phyloP scores from a whole-genome alignment of 2,329 filamentous ascomycete species.

The Sphaerulina musiva region DNA sequence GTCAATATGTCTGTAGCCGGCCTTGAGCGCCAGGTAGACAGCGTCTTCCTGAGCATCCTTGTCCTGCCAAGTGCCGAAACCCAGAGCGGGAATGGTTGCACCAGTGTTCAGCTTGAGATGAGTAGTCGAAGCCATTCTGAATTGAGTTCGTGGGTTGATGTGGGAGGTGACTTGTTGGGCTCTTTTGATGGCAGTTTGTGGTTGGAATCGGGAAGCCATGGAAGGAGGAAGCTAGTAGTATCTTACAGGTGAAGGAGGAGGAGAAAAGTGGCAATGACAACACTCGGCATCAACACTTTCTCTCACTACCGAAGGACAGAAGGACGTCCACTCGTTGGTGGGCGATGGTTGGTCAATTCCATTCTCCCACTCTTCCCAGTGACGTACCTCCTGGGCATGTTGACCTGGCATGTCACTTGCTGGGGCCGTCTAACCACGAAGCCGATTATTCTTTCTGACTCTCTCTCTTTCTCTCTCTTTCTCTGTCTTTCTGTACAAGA shows the following conservation, averaged over 20 bases:
- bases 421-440: too few relatives aligned
- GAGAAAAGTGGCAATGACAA: background rate
- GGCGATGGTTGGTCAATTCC: too few relatives aligned
- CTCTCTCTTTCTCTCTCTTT: too few relatives aligned
- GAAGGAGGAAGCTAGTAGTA: background rate
- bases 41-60: constrained; percentile 44
- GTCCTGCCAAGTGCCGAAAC: constrained; percentile 52
- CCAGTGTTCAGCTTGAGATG: constrained; percentile 35
- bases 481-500: too few relatives aligned
- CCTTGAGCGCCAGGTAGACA: constrained; percentile 42
- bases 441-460: too few relatives aligned
- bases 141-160: constrained; percentile 14
- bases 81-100: constrained; percentile 32
- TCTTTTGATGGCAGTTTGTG: constrained; percentile 10
- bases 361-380: too few relatives aligned
- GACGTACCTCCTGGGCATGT: too few relatives aligned
- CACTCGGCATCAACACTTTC: too few relatives aligned
- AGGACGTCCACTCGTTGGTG: too few relatives aligned
- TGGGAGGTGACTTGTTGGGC: constrained; percentile 17
- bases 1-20: constrained; percentile 52
- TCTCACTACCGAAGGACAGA: too few relatives aligned
- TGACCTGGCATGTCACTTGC: too few relatives aligned
- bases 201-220: constrained; percentile 4
- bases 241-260: background rate
- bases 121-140: constrained; percentile 31